A percentile compares a stretch with the other conserved stretches of the same genome.
Evolutionary conservation across 2,329 filamentous ascomycete species (phyloP).

Genomic region (Arthrobotrys pseudoclavata): DNA sequence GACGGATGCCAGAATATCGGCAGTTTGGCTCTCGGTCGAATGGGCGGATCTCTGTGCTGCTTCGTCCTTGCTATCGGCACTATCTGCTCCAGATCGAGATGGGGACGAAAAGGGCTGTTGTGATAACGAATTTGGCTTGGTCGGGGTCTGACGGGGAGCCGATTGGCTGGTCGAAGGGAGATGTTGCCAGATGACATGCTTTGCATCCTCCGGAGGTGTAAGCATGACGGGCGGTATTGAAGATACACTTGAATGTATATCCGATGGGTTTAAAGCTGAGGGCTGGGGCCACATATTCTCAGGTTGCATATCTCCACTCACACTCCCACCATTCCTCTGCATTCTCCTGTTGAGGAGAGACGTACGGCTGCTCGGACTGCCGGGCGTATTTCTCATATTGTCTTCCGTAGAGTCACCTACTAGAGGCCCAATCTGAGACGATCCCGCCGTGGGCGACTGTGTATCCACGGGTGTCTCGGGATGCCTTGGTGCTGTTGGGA

Average conservation of each 20-base stretch:
- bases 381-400: constrained; percentile 40
- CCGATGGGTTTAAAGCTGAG: constrained; percentile 35
- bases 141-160: constrained; percentile 8
- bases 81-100: constrained; percentile 26
- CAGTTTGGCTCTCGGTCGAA: constrained; percentile 27
- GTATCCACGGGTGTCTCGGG: constrained; percentile 18
- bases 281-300: constrained; percentile 39
- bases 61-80: constrained; percentile 33
- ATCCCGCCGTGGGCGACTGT: constrained; percentile 12
- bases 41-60: not conserved
- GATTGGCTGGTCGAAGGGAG: constrained; percentile 29
- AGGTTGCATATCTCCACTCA: constrained; percentile 43
- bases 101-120: constrained; percentile 26
- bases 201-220: constrained; percentile 53
- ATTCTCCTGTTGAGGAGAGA: constrained; percentile 57
- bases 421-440: constrained; percentile 21
- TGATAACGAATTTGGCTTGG: constrained; percentile 23
- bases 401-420: constrained; percentile 14
- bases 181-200: constrained; percentile 42
- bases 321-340: constrained; percentile 47
- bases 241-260: constrained; percentile 36
- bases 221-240: constrained; percentile 51
- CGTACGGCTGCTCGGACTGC: constrained; percentile 27
- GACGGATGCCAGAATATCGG: constrained; percentile 43
- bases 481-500: constrained; percentile 17